These are phyloP conservation scores for Penicillium flavigenum DNA, from an alignment of 495 filamentous ascomycete species.

Conservation along the genomic window DNA sequence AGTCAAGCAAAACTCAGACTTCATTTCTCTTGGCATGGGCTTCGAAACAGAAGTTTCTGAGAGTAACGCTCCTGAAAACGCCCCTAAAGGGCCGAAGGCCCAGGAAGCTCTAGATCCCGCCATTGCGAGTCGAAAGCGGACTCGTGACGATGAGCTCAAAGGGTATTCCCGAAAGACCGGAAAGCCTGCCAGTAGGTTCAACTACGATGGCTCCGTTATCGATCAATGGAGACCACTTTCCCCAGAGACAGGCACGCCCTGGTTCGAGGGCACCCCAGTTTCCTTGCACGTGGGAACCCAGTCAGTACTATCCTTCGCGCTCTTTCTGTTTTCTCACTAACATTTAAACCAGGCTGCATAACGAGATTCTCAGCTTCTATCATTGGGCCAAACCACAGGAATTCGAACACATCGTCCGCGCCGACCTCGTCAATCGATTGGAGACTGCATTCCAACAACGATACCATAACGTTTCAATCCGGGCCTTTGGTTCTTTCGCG, in stretches of 20 bases:
- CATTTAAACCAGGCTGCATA: slow-evolving; percentile 59
- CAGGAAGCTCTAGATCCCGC: slow-evolving; percentile 30
- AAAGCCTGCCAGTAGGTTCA: slow-evolving; percentile 45
- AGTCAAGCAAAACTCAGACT: slow-evolving; percentile 67
- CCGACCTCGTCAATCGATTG: slow-evolving; percentile 67
- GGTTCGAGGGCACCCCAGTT: slow-evolving; percentile 41
- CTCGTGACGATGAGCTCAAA: slow-evolving; percentile 66
- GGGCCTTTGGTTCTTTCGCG: slow-evolving; percentile 86
- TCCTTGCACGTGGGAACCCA: slow-evolving; percentile 35
- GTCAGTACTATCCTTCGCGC: slow-evolving; percentile 23
- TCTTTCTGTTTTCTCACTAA: slow-evolving; percentile 2
- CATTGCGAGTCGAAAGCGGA: slow-evolving; percentile 64
- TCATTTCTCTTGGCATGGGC: slow-evolving; percentile 74
- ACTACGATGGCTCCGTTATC: slow-evolving; percentile 49
- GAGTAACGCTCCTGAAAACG: slow-evolving; percentile 34
- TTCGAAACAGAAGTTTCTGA: slow-evolving; percentile 41
- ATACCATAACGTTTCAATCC: slow-evolving; percentile 57
- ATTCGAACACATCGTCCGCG: slow-evolving; percentile 73
- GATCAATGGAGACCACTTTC: slow-evolving; percentile 55
- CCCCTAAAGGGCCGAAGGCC: slow-evolving; percentile 33
- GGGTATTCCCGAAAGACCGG: slow-evolving; percentile 40
- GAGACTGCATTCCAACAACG: slow-evolving; percentile 49
- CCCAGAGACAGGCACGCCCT: slow-evolving; percentile 56
- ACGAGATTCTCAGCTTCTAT: slow-evolving; percentile 85
- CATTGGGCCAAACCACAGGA: slow-evolving; percentile 72